Base-by-base conservation (phyloP, 805 yeast species). In the Zygoascus bituminiphila region DNA sequence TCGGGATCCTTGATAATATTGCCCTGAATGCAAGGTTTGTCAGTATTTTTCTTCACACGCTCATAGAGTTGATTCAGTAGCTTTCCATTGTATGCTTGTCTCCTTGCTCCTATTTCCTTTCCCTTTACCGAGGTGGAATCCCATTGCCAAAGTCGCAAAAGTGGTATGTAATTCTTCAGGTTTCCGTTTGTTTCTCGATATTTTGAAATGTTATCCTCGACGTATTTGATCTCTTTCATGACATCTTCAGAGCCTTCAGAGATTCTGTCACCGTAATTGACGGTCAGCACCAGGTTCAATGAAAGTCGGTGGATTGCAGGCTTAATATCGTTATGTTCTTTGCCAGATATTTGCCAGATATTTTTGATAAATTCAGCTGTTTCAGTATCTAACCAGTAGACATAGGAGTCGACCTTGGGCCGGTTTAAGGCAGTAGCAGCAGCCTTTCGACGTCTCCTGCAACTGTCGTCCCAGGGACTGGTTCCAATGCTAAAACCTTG, bases 401-500 rank as follows among this genome's bases (percentile, higher is more conserved):
- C 54, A 39, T 68, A 62, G 31, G 61, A 60, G 38, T 61, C 60
- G 39, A 68, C 66, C 0, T 68, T 65, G 2, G 68, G 68, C 1
- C 66, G 60, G 42, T 67, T 66, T 53, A 68, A 58, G 21, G 71
- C 68, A 24, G 65, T 57, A 15, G 68, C 70, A 21, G 69, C 73
- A 8, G 69, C 69, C 36, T 62, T 56, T 33, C 73, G 51, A 38
- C 69, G 62, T 14, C 63, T 59, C 42, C 61, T 63, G 43, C 68
- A 65, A 5, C 63, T 54, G 15, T 65, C 71, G 45, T 60, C 60
- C 67, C 67, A 69, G 1, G 73, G 72, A 15, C 72, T 65, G 1
- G 73, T 68, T 3, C 73, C 73, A 37, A 69, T 69, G 0, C 73
- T 69, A 40, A 66, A 65, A 2, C 73, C 71, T 50, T 49, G 65